Percentiles rank a stretch among this genome's conserved stretches.
Evolutionary conservation across 129 eudicot genomes (phyloP).

Genomic region (sunflower (Helianthus annuus)): HanXRQr2.0-SUNRISE NC_035444.2:29856609-29857108

Average conservation of each 20-base stretch:
- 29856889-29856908: not conserved
- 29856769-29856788: constrained; percentile 72
- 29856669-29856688: no score
- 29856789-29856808: constrained; percentile 97
- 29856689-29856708: no score
- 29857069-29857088: constrained; percentile 93
- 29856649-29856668: no score
- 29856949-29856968: not conserved
- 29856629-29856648: no score
- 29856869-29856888: constrained; percentile 60
- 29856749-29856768: no score
- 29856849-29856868: constrained; percentile 98
- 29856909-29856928: not conserved
- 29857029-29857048: constrained; percentile 87
- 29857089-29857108: constrained; percentile 87
- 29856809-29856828: constrained; percentile 89
- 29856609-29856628: no score
- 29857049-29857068: constrained; percentile 77
- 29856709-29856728: no score
- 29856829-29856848: constrained; percentile 98
- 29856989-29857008: constrained; percentile 50
- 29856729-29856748: no score
- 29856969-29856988: not conserved
- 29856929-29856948: not conserved
- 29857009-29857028: constrained; percentile 75